Conservation (phyloP, 169 alveolate genomes). For the Theileria parva region DNA sequence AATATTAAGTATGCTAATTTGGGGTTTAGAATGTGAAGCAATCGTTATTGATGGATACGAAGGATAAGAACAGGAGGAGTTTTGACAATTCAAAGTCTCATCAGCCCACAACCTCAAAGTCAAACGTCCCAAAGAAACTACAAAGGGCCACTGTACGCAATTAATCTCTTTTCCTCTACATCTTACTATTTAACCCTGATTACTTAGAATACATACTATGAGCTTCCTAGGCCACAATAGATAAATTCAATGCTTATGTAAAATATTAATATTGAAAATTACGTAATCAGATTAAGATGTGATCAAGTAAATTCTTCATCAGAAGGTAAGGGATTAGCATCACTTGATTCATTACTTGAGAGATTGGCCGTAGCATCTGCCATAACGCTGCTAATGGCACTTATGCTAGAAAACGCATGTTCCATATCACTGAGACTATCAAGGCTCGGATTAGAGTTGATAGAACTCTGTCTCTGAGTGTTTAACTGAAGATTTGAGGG, state of each 20-base stretch:
- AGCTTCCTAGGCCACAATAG: too few relatives aligned
- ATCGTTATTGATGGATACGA: slow-evolving; percentile 55
- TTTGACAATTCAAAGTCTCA: slow-evolving; percentile 22
- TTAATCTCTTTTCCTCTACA: background rate
- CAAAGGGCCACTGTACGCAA: slow-evolving; percentile 21
- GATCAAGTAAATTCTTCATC: background rate
- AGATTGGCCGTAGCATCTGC: background rate
- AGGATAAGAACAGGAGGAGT: slow-evolving; percentile 64
- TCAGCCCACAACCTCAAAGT: slow-evolving; percentile 29
- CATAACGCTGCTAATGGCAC: background rate
- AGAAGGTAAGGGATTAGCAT: background rate
- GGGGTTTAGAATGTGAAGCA: slow-evolving; percentile 53
- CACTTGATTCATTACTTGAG: background rate
- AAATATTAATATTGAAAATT: too few relatives aligned
- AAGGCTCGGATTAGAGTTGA: background rate
- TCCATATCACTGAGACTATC: background rate
- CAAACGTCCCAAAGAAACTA: slow-evolving; percentile 50
- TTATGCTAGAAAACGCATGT: background rate
- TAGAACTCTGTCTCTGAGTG: background rate
- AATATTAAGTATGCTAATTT: too few relatives aligned
- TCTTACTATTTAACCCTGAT: background rate
- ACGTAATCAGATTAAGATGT: too few relatives aligned
- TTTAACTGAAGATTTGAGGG: background rate
- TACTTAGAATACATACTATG: too few relatives aligned
- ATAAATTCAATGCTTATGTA: too few relatives aligned